Evolutionary conservation across 169 alveolate genomes (phyloP), one percentile per base, ranked within the genome.

Genomic region (Blepharisma undulans): DNA sequence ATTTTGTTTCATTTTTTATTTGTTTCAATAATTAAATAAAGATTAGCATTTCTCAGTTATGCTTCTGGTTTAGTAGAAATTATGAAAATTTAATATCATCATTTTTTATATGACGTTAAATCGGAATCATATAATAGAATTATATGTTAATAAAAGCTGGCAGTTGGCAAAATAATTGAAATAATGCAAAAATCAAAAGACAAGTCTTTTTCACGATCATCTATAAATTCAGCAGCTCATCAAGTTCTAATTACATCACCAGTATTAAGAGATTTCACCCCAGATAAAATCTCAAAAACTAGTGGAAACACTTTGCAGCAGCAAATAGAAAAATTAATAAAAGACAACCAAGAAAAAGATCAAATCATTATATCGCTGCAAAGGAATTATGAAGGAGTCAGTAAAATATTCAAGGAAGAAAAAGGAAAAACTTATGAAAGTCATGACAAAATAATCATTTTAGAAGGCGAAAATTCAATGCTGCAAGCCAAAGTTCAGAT

Each of bases 351-450:
- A n/a, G 78, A 82, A 59, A 82, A 82, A 82, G 89, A 82, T 22
- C 7, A 34, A 6, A 82, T 78, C 7, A 82, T 82, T 36, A 78
- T 78, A 21, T 16, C 78, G 0, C 27, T 82, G 59, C 89, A 82
- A 33, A 34, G 89, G 36, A 82, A 82, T 60, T 82, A 82, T 60
- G 89, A 82, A 36, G 77, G 77, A n/a, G 36, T 82, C 14, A 36
- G 77, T 30, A 21, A 14, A 19, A 30, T 82, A 14, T 82, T 25
- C 22, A 82, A 59, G 36, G 76, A 82, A 22, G 89, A 82, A 82
- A 82, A 82, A 60, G 30, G 30, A n/a, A 82, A 82, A 30, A 14
- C 36, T 6, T 10, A 16, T 1, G 77, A 22, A 72, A 34, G 89
- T 77, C 10, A 8, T 12, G 89, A 82, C 32, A 82, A 82, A 82